Evolutionary conservation across 805 yeast genomes (phyloP), one percentile per base, ranked within the genome.

Genomic region (Debaryomyces castellii): DNA sequence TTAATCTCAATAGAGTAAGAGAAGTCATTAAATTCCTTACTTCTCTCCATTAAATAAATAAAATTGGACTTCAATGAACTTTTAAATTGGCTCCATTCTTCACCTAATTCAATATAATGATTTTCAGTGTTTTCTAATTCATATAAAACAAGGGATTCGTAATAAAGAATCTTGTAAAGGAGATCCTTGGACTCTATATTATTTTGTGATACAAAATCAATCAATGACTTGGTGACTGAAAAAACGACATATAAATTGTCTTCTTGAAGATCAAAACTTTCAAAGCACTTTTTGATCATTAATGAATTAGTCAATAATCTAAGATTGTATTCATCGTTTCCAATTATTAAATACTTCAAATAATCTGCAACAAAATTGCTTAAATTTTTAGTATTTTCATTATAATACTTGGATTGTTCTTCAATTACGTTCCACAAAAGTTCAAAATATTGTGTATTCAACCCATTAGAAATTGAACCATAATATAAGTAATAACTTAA

Each of bases 111-210:
- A 40, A 70, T 44, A 51, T 71, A 72, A 47, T 67, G 66, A 39
- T 67, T 64, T 24, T 69, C 73, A 7, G 72, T 56, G 41, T 69
- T 70, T 44, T 72, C 74, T 38, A 71, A 64, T 48, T 67, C 64
- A 43, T 65, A 62, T 18, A 68, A 52, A 43, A 72, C 46, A 23
- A 50, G 46, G 7, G 73, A 54, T 43, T 67, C 66, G 40, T 57
- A 62, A 10, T 64, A 56, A 37, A 63, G 48, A 23, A 65, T 47
- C 46, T 60, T 62, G 30, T 54, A 49, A 1, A 48, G 28, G 7
- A 47, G 21, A 2, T 23, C n/a, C 20, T 47, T 50, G 4, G 46
- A 43, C 1, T 41, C 46, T 12, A 45, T 43, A 20, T 47, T 46
- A 11, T 33, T 27, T 7, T 40, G 17, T 16, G 32, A 34, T 5